These are phyloP conservation scores for Pythium aphanidermatum DNA, from an alignment of 352 stramenopile species.

Conservation along the genomic window DNA sequence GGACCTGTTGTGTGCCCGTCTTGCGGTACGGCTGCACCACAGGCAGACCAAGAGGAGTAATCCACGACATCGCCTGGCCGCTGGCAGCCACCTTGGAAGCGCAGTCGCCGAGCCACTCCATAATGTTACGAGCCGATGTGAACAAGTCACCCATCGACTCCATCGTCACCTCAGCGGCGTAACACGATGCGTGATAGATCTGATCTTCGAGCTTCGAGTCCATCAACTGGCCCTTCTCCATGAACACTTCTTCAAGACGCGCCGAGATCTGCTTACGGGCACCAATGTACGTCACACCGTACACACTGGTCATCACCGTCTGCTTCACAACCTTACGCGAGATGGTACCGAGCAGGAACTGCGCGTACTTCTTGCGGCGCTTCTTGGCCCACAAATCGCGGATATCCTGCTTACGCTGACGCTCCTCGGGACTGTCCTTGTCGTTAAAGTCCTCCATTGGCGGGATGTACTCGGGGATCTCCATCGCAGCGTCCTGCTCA, in stretches of 20 bases:
- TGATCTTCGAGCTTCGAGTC: slow-evolving; percentile 77
- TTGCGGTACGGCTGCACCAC: slow-evolving; percentile 98
- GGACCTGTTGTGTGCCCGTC: slow-evolving; percentile 66
- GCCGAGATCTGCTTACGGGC: slow-evolving; percentile 97
- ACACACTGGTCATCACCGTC: slow-evolving; percentile 99
- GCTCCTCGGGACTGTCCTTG: slow-evolving; percentile 3
- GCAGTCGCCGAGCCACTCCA: slow-evolving; percentile 85
- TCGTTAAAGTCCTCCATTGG: slow-evolving; percentile 23
- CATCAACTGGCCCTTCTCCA: slow-evolving; percentile 74
- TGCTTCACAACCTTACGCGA: slow-evolving; percentile 98
- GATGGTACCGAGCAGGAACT: slow-evolving; percentile 70
- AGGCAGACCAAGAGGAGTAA: slow-evolving; percentile 97
- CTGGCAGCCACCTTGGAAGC: slow-evolving; percentile 64
- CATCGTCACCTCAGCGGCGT: slow-evolving; percentile 95
- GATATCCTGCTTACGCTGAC: slow-evolving; percentile 19
- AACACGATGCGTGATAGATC: slow-evolving; percentile 85
- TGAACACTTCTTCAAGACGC: slow-evolving; percentile 91
- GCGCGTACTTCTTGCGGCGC: slow-evolving; percentile 55
- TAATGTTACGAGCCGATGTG: slow-evolving; percentile 92
- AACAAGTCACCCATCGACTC: slow-evolving; percentile 97
- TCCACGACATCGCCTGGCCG: slow-evolving; percentile 96
- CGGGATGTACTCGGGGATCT: slow-evolving; percentile 33
- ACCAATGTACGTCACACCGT: slow-evolving; percentile 99
- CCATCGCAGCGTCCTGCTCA: slow-evolving; percentile 50
- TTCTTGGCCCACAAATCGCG: slow-evolving; percentile 25